Evolutionary conservation across 805 yeast genomes (phyloP), one percentile per base, ranked within the genome.

Genomic region (Candida gorgasii): DNA sequence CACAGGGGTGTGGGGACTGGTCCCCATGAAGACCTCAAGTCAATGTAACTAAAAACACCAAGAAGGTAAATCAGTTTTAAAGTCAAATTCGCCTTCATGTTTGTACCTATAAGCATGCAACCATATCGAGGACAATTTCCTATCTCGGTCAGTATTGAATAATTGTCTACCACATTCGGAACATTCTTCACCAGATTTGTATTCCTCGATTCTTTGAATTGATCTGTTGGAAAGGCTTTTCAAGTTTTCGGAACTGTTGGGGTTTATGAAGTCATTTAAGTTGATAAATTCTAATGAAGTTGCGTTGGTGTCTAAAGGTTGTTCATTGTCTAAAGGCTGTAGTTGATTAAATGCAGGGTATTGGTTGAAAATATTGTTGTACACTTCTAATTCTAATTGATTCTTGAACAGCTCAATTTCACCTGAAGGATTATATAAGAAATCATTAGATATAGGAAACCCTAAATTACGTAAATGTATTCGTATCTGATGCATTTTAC

Each of bases 401-500:
- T 55, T 57, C 24, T 50, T 58, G 6, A 51, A n/a, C 8, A 13
- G 24, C 20, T 56, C 54, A 15, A 55, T 48, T 3, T 40, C 42
- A 8, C 40, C 43, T 2, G 5, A 32, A 1, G 59, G 56, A 39
- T 62, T 58, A 46, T 71, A 71, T 9, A 60, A 51, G 19, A 55
- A 58, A 61, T 92, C 99, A 58, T 92, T 90, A 3, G 86, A 89
- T 35, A 92, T 92, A 0, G 98, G 97, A 56, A 71, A 76, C 0
- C 97, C 97, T 46, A 78, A 37, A 47, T 76, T 72, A 16, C 80
- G 55, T 9, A 79, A 55, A 54, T 79, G 84, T 4, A 79, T 75
- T 9, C 84, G 59, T 18, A 79, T 77, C 54, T 79, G 84, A 56
- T 79, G 84, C 55, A 76, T 76, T 46, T 74, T 63, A 0, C 84